A percentile compares a stretch with the other conserved stretches of the same genome.
Evolutionary conservation across 2,329 filamentous ascomycete genomes (phyloP).

Genomic region (Polytolypa hystricis): DNA sequence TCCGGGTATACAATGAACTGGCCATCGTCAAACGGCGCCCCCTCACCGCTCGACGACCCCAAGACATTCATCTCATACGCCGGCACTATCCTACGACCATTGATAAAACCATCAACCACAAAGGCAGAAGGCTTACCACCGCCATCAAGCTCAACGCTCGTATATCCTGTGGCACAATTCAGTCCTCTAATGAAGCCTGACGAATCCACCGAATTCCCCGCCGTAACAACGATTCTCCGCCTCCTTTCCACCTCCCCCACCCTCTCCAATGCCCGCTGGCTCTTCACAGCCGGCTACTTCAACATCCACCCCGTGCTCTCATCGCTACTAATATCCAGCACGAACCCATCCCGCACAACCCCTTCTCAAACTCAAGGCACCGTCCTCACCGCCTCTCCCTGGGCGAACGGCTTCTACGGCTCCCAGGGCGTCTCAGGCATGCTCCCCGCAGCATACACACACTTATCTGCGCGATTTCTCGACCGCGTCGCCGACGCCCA

Average conservation of each 20-base stretch:
- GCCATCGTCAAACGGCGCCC: conserved; percentile 63
- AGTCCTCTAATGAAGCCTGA: conserved; percentile 71
- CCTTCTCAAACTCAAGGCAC: conserved; percentile 48
- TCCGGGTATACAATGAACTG: conserved; percentile 52
- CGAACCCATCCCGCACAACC: conserved; percentile 27
- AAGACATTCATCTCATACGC: conserved; percentile 59
- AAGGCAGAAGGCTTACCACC: conserved; percentile 21
- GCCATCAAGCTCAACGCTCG: conserved; percentile 50
- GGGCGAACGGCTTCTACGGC: conserved; percentile 90
- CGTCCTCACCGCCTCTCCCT: conserved; percentile 82
- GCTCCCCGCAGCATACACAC: conserved; percentile 82
- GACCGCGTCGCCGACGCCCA: conserved; percentile 46
- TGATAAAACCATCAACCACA: conserved; percentile 47
- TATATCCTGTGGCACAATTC: conserved; percentile 82
- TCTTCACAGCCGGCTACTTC: conserved; percentile 96
- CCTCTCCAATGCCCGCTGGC: conserved; percentile 68
- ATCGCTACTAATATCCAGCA: conserved; percentile 63
- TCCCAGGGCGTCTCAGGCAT: conserved; percentile 82
- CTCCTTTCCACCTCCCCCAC: conserved; percentile 49
- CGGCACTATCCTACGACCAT: conserved; percentile 52
- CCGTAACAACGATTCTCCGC: conserved; percentile 62
- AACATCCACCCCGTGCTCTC: conserved; percentile 85
- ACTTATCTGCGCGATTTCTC: conserved; percentile 74
- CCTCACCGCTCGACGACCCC: conserved; percentile 62
- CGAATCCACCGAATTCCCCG: conserved; percentile 78